phyloP scores from a whole-genome alignment of 768 basidiomycete genomes.

The Trametes sanguinea region DNA sequence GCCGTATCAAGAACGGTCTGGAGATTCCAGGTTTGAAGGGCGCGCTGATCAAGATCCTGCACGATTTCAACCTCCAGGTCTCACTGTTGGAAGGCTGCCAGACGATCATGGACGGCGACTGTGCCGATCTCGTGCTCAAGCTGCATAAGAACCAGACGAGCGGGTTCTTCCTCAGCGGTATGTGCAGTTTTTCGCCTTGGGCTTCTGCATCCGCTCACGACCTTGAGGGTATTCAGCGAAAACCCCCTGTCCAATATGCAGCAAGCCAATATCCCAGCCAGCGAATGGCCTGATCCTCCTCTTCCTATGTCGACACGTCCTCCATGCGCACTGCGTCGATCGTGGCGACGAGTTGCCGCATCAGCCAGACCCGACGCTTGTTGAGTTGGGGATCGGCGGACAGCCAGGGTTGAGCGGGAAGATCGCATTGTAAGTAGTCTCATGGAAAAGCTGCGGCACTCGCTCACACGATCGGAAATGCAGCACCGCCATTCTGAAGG shows the following conservation, averaged over 20 bases:
- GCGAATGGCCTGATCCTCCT: conserved; percentile 66
- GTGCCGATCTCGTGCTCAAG: conserved; percentile 63
- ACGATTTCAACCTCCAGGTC: conserved; percentile 93
- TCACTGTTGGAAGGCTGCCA: conserved; percentile 92
- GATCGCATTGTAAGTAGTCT: conserved; percentile 72
- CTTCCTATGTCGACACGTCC: conserved; percentile 87
- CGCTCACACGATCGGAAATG: neutral
- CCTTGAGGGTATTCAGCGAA: conserved; percentile 46
- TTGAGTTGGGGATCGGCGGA: conserved; percentile 44
- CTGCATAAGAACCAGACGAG: conserved; percentile 77
- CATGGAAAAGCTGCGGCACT: neutral
- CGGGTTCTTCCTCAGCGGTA: conserved; percentile 78
- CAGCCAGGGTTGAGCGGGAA: conserved; percentile 60
- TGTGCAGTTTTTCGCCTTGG: conserved; percentile 26
- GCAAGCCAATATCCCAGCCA: conserved; percentile 54
- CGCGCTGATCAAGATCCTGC: conserved; percentile 94
- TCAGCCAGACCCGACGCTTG: conserved; percentile 56
- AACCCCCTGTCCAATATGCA: conserved; percentile 68
- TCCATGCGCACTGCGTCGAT: conserved; percentile 79
- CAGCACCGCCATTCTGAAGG: conserved; percentile 72
- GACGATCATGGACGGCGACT: conserved; percentile 83
- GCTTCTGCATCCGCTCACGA: too few relatives aligned
- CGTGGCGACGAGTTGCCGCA: conserved; percentile 63
- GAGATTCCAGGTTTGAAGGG: conserved; percentile 95
- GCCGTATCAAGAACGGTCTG: conserved; percentile 92